A percentile compares a stretch with the other conserved stretches of the same genome.
Evolutionary conservation across 352 stramenopile species (phyloP).

Genomic region (Poterioochromonas sp.): DNA sequence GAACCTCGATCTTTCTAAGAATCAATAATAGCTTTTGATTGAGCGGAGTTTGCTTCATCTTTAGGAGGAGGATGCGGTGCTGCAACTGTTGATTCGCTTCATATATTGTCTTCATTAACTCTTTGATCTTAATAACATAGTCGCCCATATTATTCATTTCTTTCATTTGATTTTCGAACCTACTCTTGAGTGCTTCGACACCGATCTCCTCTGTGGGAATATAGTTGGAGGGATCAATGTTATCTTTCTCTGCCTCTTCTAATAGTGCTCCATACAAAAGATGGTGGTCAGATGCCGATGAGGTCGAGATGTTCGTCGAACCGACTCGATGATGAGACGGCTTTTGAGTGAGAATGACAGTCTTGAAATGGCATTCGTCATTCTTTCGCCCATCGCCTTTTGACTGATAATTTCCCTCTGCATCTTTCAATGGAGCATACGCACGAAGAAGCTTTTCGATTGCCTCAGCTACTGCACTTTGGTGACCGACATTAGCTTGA

Average conservation of each 20-base stretch:
- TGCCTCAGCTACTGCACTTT: not conserved
- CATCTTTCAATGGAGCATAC: slow-evolving; percentile 21
- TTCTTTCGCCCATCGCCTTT: not conserved
- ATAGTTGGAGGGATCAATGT: slow-evolving; percentile 9
- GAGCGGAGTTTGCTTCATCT: not conserved
- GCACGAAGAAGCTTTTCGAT: slow-evolving; percentile 4
- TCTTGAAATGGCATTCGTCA: slow-evolving; percentile 27
- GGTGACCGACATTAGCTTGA: not conserved
- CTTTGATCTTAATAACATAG: slow-evolving; percentile 8
- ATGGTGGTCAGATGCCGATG: too few species aligned
- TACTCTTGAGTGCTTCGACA: not conserved
- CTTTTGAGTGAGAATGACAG: not conserved
- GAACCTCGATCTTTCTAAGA: slow-evolving; percentile 9
- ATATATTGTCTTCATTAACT: not conserved
- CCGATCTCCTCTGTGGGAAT: not conserved
- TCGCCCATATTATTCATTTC: not conserved
- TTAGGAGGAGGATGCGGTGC: not conserved
- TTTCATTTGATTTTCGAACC: slow-evolving; percentile 7
- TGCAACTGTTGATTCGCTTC: not conserved
- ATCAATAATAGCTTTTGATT: not conserved
- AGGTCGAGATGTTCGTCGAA: too few species aligned
- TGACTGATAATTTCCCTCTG: not conserved
- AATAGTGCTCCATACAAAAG: not conserved
- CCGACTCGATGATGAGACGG: not conserved
- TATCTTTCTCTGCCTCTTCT: slow-evolving; percentile 27